Evolutionary conservation across 257 asterid genomes (phyloP).

Genomic region (Linderniella brevidens): DNA sequence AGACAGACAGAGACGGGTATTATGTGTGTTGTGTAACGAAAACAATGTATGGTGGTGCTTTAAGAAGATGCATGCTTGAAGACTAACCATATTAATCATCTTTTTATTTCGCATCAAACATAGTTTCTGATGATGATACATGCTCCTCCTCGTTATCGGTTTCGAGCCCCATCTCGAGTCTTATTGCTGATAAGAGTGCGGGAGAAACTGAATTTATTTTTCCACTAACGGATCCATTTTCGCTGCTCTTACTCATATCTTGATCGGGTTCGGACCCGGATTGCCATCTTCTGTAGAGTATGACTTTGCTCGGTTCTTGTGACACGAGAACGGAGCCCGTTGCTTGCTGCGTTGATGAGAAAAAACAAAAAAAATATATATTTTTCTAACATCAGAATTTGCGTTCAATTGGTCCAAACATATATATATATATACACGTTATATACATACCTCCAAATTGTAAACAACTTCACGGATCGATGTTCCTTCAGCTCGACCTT

Average conservation of each 20-base stretch:
- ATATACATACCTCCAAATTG: slow-evolving; percentile 55
- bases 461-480: slow-evolving; percentile 73
- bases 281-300: slow-evolving; percentile 87
- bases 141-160: not conserved
- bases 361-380: slow-evolving; percentile 1
- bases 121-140: no score
- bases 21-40: no score
- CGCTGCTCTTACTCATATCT: slow-evolving; percentile 10
- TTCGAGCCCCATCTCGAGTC: slow-evolving; percentile 63
- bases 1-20: no score
- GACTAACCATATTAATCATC: no score
- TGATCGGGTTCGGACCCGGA: slow-evolving; percentile 21
- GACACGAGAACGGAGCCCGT: slow-evolving; percentile 84
- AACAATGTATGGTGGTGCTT: no score
- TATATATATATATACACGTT: not conserved
- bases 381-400: slow-evolving; percentile 1
- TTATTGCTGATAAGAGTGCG: slow-evolving; percentile 75
- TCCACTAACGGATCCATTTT: slow-evolving; percentile 1
- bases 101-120: no score
- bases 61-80: no score
- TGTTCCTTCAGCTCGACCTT: slow-evolving; percentile 94
- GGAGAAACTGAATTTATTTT: slow-evolving; percentile 33
- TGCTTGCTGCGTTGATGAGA: slow-evolving; percentile 44
- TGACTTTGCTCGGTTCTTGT: slow-evolving; percentile 90
- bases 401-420: slow-evolving; percentile 3